Evolutionary conservation across 768 basidiomycete genomes (phyloP).

Genomic region (Hygrophorus russula): DNA sequence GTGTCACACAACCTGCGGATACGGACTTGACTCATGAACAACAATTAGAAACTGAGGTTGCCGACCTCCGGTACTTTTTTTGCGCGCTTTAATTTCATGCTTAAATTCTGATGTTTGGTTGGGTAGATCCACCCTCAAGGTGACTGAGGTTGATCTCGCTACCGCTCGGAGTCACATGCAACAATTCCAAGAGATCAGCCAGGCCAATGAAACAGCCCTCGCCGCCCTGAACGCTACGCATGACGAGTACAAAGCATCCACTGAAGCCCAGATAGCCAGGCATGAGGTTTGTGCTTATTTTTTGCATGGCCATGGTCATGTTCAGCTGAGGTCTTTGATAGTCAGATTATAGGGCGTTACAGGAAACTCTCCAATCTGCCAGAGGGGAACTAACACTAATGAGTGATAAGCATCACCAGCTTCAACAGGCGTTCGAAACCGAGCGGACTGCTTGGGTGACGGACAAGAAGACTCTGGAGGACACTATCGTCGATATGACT

Average conservation of each 20-base stretch:
- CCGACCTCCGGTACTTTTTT: conserved; percentile 56
- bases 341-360: conserved; percentile 54
- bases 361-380: conserved; percentile 45
- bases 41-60: conserved; percentile 75
- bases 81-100: neutral
- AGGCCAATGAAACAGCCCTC: conserved; percentile 71
- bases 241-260: conserved; percentile 69
- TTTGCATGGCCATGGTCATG: neutral
- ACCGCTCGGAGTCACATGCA: conserved; percentile 61
- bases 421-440: conserved; percentile 54
- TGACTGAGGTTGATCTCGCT: conserved; percentile 66
- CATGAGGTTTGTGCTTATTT: conserved; percentile 41
- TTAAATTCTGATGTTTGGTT: conserved; percentile 1
- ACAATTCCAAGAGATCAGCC: conserved; percentile 81
- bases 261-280: conserved; percentile 55
- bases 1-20: conserved; percentile 23
- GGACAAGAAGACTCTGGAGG: conserved; percentile 77
- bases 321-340: conserved; percentile 15
- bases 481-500: conserved; percentile 71
- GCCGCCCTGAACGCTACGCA: conserved; percentile 57
- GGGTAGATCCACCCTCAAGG: conserved; percentile 59
- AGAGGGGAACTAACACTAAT: conserved; percentile 44
- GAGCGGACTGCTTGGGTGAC: conserved; percentile 62
- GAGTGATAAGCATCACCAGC: conserved; percentile 38
- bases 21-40: conserved; percentile 55